Evolutionary conservation across 2,329 filamentous ascomycete species (phyloP), one percentile per base, ranked within the genome.

Genomic region (Macrophomina phaseolina): DNA sequence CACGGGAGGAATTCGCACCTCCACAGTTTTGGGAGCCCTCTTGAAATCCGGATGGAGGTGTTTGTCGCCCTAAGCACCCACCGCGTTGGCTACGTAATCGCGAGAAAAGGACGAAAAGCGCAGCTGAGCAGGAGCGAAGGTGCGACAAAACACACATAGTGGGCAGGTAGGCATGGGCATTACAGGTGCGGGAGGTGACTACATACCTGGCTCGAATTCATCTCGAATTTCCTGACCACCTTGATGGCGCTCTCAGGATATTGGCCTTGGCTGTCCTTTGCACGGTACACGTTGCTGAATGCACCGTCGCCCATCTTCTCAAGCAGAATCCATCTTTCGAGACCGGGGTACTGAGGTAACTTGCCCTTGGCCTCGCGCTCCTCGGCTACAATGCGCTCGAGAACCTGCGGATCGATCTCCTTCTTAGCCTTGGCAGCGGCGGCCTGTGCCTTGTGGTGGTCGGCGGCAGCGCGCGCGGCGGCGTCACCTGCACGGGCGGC

Each of bases 251-350:
- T 93, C 77, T 98, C 90, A 71, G 87, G 89, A 69, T 87, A 86
- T 69, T 89, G 84, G 48, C 91, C 91, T 5, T 89, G 85, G 53
- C 80, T 85, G 78, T 99, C 95, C 71, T 86, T 87, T 45, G 95
- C 95, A 46, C 92, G 90, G 80, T 98, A 99, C 70, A 99, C 95
- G 75, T 98, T 98, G 84, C 94, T 98, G 85, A 99, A 99, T 68
- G 95, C 95, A 69, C 95, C 95, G 73, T 98, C 95, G 70, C 95
- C 95, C 94, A 99, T 99, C 86, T 98, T 98, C 81, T 97, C 94
- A 63, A 95, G 67, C 40, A 97, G 83, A 64, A 90, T 88, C 90
- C 92, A 99, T 75, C 94, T 84, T 73, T 97, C 93, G 46, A 97
- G 83, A 45, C 92, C 92, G 0, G 92, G 91, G 74, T 97, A 97